These are phyloP conservation scores for Arctostaphylos glauca DNA, from an alignment of 148 eudicot genomes.

Conservation along the genomic window DNA sequence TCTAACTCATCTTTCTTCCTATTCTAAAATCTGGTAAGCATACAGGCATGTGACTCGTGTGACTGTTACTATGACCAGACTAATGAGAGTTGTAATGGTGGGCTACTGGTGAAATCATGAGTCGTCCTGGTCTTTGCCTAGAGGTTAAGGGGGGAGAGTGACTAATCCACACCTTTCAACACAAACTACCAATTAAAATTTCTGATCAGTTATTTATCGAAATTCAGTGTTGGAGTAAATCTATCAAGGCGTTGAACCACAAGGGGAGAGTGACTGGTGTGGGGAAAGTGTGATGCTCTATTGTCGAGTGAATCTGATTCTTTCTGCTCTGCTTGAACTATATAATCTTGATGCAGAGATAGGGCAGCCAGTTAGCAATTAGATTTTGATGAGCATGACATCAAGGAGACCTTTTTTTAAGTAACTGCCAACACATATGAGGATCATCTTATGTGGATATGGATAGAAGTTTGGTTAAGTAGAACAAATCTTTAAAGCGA, in stretches of 20 bases:
- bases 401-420: background rate
- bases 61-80: background rate
- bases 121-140: background rate
- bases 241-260: background rate
- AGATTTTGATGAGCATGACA: background rate
- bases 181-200: background rate
- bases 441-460: background rate
- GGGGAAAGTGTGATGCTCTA: background rate
- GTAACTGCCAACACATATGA: background rate
- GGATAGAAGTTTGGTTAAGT: background rate
- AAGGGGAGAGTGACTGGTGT: background rate
- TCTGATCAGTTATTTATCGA: background rate
- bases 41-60: background rate
- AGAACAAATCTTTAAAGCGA: background rate
- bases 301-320: background rate
- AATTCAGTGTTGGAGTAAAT: too few species aligned
- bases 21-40: background rate
- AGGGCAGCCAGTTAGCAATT: background rate
- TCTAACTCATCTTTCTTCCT: constrained; percentile 9
- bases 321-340: background rate
- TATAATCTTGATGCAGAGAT: background rate
- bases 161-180: background rate
- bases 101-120: background rate
- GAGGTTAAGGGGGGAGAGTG: background rate
- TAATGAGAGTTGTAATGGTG: background rate